phyloP scores from a whole-genome alignment of 345 rosid genomes.

The Eucalyptus camaldulensis region DNA sequence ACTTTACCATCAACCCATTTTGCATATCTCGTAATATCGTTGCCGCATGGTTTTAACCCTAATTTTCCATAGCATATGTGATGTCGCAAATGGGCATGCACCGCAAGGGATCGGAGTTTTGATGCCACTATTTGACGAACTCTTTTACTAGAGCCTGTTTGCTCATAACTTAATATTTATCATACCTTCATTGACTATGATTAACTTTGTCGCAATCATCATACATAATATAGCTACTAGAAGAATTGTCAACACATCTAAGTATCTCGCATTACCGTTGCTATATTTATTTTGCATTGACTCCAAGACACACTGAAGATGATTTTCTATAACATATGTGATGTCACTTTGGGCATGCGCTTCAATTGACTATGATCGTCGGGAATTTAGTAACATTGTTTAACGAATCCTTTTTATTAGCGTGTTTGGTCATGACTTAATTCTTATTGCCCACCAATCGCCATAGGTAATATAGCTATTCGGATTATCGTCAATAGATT shows the following conservation, averaged over 20 bases:
- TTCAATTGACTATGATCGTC: not conserved
- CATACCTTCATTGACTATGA: not conserved
- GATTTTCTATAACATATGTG: not conserved
- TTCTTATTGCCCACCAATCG: too few species aligned
- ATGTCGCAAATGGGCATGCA: not conserved
- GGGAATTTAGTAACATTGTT: not conserved
- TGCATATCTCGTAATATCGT: not conserved
- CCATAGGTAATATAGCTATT: too few species aligned
- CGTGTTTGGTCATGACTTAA: too few species aligned
- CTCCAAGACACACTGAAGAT: not conserved
- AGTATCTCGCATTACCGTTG: not conserved
- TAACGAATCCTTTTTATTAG: too few species aligned
- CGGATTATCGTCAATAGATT: too few species aligned
- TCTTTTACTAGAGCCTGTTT: not conserved
- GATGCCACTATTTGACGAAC: not conserved
- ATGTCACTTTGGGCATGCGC: not conserved
- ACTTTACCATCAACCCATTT: not conserved
- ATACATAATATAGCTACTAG: not conserved
- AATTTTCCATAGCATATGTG: not conserved
- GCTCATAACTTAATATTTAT: not conserved
- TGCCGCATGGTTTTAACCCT: too few species aligned
- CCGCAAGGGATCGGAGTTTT: not conserved
- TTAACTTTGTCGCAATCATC: not conserved
- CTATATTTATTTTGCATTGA: not conserved
- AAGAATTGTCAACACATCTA: not conserved